Base-by-base conservation (phyloP, 2,329 filamentous ascomycete species). In the Colletotrichum navitas region DNA sequence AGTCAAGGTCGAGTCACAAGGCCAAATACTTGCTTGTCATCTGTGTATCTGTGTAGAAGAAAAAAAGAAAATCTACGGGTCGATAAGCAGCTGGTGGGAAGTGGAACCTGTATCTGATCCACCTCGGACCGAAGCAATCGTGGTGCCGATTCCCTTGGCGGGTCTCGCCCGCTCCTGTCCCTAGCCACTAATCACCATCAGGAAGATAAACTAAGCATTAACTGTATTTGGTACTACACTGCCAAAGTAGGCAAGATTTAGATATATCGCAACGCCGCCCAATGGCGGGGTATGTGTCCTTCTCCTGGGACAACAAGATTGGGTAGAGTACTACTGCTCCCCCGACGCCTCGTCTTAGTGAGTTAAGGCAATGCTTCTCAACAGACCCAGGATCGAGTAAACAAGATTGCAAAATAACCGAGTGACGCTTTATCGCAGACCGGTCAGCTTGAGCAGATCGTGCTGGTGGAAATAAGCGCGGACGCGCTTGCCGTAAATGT, bases 401-500 rank as follows among this genome's bases (percentile, higher is more conserved):
- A n/a, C 16, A 39, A 47, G 18, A 21, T n/a, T 11, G 34, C 29
- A 18, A 47, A 8, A 43, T 2, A 54, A 45, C 14, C 10, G 36
- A 26, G 7, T 34, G 39, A 36, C 18, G 26, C n/a, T 26, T 65
- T 68, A 78, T 51, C 77, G 64, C 55, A 88, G 74, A 2, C 80
- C 78, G 49, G 82, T 79, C 66, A 86, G 81, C 75, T 84, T 83
- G 58, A 96, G 81, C 32, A 95, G 83, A 80, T 96, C 91, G 78
- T 95, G 87, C n/a, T 90, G 87, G 74, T 93, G 86, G 78, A 93
- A 95, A 79, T 92, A 94, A 26, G 89, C 90, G 62, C 94, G 87
- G 73, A 93, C 91, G 68, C 89, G 86, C 83, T 97, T 97, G 11
- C 94, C 94, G 74, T 91, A 92, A 18, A 96, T 81, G 80, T 96